phyloP scores from a whole-genome alignment of 352 stramenopile genomes.

The Pythium diclinum region DNA sequence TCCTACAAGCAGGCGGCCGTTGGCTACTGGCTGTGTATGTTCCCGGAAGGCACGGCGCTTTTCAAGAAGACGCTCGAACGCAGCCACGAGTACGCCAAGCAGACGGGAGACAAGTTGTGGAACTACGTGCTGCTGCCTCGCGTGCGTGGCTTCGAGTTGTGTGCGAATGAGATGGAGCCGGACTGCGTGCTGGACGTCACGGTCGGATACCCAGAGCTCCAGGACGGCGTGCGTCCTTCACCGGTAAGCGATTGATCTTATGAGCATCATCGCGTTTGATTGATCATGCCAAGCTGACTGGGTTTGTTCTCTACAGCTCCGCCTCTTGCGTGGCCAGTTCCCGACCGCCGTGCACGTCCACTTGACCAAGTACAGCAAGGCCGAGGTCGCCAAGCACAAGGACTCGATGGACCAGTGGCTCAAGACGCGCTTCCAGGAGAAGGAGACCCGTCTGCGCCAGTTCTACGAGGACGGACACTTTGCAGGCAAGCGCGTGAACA shows the following conservation, averaged over 20 bases:
- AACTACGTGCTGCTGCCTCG: slow-evolving; percentile 70
- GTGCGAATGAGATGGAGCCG: slow-evolving; percentile 56
- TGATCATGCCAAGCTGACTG: background rate
- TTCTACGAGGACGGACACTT: slow-evolving; percentile 53
- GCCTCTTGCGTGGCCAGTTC: slow-evolving; percentile 61
- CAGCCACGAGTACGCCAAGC: slow-evolving; percentile 55
- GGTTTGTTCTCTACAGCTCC: slow-evolving; percentile 30
- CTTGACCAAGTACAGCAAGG: slow-evolving; percentile 51
- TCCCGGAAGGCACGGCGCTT: slow-evolving; percentile 72
- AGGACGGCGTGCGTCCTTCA: slow-evolving; percentile 61
- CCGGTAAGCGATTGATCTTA: slow-evolving; percentile 31
- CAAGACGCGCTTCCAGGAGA: slow-evolving; percentile 65
- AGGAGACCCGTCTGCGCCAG: slow-evolving; percentile 57
- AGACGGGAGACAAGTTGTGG: slow-evolving; percentile 43
- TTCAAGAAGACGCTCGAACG: slow-evolving; percentile 65
- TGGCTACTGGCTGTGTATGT: slow-evolving; percentile 71
- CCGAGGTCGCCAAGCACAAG: slow-evolving; percentile 40
- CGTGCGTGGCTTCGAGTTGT: slow-evolving; percentile 67
- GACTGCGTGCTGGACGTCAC: slow-evolving; percentile 75
- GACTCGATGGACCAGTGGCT: slow-evolving; percentile 56
- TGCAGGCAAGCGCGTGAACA: slow-evolving; percentile 16
- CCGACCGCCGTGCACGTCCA: slow-evolving; percentile 74
- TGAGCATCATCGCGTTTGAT: background rate
- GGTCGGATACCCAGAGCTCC: slow-evolving; percentile 72
- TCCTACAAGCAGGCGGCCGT: slow-evolving; percentile 49